Evolutionary conservation across 208 protist genomes (phyloP).

Genomic region (Endotrypanum monterogeii): DNA sequence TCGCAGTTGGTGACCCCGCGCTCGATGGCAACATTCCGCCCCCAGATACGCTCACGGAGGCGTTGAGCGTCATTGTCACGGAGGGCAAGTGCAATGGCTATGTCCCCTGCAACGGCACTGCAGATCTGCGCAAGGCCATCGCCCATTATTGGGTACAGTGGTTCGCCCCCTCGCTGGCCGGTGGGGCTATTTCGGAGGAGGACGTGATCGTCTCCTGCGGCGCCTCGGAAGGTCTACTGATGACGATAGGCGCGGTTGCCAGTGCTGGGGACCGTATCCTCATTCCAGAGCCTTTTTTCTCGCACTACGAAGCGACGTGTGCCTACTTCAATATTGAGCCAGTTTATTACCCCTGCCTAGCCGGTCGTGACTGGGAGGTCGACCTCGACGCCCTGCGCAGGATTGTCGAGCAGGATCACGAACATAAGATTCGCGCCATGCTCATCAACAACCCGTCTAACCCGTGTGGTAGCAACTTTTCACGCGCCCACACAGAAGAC

Average conservation of each 20-base stretch:
- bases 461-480: constrained; percentile 93
- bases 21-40: constrained; percentile 76
- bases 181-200: constrained; percentile 27
- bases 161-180: constrained; percentile 28
- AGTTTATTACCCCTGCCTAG: constrained; percentile 76
- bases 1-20: constrained; percentile 75
- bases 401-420: constrained; percentile 61
- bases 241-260: constrained; percentile 74
- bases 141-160: constrained; percentile 51
- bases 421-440: constrained; percentile 82
- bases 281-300: constrained; percentile 92
- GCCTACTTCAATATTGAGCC: constrained; percentile 73
- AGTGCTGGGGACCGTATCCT: constrained; percentile 90
- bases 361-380: constrained; percentile 88
- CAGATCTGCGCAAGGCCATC: constrained; percentile 53
- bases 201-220: constrained; percentile 85
- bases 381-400: constrained; percentile 69
- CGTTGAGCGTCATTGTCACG: constrained; percentile 46
- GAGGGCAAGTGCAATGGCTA: constrained; percentile 69
- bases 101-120: constrained; percentile 50
- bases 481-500: constrained; percentile 65
- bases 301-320: constrained; percentile 91
- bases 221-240: constrained; percentile 88
- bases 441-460: constrained; percentile 96
- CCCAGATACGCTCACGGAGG: constrained; percentile 38